Conservation (phyloP, 2,329 filamentous ascomycete genomes). For the Talaromyces sp. region DNA sequence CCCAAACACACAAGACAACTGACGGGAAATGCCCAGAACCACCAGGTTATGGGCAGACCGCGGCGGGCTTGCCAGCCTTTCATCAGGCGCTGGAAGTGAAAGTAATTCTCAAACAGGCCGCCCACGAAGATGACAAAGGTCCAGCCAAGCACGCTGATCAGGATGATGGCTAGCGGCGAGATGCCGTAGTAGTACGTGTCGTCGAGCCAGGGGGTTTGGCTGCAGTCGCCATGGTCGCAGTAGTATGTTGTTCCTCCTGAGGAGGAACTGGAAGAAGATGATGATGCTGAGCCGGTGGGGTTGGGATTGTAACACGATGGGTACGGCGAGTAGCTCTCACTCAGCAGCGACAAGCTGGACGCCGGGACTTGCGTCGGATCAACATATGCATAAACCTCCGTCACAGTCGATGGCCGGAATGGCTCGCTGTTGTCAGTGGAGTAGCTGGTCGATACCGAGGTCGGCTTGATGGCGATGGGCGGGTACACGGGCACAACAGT, state of each 20-base stretch:
- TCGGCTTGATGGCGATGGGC: constrained; percentile 14
- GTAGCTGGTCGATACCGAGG: constrained; percentile 17
- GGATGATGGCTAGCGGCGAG: constrained; percentile 19
- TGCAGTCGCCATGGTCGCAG: constrained; percentile 4
- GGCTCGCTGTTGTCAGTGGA: constrained; percentile 17
- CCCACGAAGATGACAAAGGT: constrained; percentile 20
- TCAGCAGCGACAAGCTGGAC: constrained; percentile 16
- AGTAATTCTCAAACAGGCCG: constrained; percentile 25
- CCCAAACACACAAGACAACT: constrained; percentile 17
- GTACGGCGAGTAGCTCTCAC: constrained; percentile 12
- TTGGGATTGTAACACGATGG: constrained; percentile 8
- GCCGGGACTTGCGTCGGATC: constrained; percentile 25
- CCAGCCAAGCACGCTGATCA: constrained; percentile 23
- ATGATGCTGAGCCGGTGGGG: constrained; percentile 1
- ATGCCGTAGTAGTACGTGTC: constrained; percentile 18
- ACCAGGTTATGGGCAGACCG: constrained; percentile 26
- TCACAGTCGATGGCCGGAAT: constrained; percentile 22
- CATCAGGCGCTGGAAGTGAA: constrained; percentile 28
- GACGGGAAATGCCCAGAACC: constrained; percentile 17
- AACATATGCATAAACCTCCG: constrained; percentile 20
- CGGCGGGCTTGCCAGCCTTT: constrained; percentile 28
- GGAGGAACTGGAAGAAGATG: not conserved
- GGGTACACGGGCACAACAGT: constrained; percentile 17
- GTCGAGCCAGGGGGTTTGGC: constrained; percentile 16
- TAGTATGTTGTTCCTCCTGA: not conserved